Conservation (phyloP, 2,329 filamentous ascomycete genomes). For the Fusarium algeriense region DNA sequence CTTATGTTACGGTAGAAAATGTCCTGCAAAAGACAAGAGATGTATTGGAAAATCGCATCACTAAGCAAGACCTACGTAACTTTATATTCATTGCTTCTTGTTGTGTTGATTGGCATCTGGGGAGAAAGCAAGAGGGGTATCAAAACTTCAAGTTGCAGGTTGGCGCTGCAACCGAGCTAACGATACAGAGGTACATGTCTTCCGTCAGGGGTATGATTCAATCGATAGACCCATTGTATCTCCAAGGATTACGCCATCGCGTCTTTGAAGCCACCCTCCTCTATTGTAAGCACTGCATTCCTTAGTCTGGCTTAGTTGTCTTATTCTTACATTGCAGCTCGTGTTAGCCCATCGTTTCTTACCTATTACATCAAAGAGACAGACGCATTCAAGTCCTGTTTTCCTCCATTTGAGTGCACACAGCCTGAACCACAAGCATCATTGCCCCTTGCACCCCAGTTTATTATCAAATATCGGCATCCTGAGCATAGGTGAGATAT, state of each 20-base stretch:
- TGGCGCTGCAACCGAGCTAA: neutral
- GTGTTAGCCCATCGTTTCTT: neutral
- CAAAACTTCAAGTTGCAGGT: neutral
- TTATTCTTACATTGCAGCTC: neutral
- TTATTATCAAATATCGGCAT: neutral
- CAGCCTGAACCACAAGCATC: neutral
- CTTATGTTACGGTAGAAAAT: neutral
- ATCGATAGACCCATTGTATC: neutral
- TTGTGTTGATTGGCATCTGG: neutral
- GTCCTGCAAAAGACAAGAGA: neutral
- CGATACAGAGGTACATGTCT: neutral
- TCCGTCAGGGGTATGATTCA: neutral
- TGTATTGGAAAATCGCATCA: neutral
- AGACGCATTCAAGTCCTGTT: neutral
- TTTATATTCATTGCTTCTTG: neutral
- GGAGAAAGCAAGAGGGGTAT: neutral
- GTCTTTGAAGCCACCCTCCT: neutral
- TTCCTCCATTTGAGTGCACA: neutral
- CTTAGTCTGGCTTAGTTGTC: rapidly evolving
- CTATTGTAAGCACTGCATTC: neutral
- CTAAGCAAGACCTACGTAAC: rapidly evolving
- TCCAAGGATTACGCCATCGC: neutral
- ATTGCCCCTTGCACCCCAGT: neutral
- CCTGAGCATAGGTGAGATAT: neutral
- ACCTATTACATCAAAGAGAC: neutral